These are phyloP conservation scores for Phytopythium vexans DNA, from an alignment of 352 stramenopile species.

Conservation along the genomic window DNA sequence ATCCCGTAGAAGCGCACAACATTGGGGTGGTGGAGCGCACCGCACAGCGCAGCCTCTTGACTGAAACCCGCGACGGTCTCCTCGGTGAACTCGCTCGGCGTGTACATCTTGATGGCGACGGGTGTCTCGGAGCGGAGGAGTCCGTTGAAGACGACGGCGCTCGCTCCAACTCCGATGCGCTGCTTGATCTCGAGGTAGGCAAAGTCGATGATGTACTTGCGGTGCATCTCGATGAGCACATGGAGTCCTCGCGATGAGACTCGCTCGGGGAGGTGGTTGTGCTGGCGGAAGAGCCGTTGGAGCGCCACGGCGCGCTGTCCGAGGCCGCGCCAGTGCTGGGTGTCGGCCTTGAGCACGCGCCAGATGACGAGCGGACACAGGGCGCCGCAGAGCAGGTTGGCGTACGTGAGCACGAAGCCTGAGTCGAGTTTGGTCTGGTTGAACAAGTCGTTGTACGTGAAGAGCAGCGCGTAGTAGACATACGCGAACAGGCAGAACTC, in stretches of 20 bases:
- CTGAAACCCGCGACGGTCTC: slow-evolving; percentile 54
- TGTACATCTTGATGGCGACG: slow-evolving; percentile 73
- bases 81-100: slow-evolving; percentile 54
- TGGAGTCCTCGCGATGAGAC: slow-evolving; percentile 58
- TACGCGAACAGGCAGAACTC: slow-evolving; percentile 54
- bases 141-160: slow-evolving; percentile 47
- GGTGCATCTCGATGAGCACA: slow-evolving; percentile 68
- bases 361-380: slow-evolving; percentile 60
- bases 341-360: slow-evolving; percentile 54
- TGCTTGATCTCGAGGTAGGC: slow-evolving; percentile 53
- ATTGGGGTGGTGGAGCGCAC: slow-evolving; percentile 54
- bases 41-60: slow-evolving; percentile 55
- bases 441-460: slow-evolving; percentile 55
- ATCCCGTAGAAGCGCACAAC: slow-evolving; percentile 64
- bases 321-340: slow-evolving; percentile 59
- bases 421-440: slow-evolving; percentile 37
- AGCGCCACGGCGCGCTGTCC: slow-evolving; percentile 36
- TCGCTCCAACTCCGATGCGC: slow-evolving; percentile 46
- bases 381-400: slow-evolving; percentile 47
- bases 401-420: slow-evolving; percentile 62
- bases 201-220: slow-evolving; percentile 74
- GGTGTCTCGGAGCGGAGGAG: slow-evolving; percentile 38
- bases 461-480: slow-evolving; percentile 47
- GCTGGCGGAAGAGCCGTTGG: slow-evolving; percentile 44
- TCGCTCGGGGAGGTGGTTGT: slow-evolving; percentile 37